These are phyloP conservation scores for Chimonanthus salicifolius DNA, from an alignment of 164 flowering plant genomes.

Conservation along the genomic window DNA sequence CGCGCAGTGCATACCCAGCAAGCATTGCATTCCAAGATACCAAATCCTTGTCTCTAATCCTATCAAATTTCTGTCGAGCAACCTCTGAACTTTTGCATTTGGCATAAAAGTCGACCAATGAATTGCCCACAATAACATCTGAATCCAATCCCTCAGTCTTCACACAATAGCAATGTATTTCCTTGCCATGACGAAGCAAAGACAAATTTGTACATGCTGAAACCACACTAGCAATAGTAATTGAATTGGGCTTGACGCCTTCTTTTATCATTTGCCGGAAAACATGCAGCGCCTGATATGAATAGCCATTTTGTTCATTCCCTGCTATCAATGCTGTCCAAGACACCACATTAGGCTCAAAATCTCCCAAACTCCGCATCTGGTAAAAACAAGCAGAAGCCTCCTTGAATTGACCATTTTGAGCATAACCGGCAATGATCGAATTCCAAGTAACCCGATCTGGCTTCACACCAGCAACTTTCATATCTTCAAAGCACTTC, in stretches of 20 bases:
- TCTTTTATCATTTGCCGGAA: slow-evolving; percentile 28
- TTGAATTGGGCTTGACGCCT: slow-evolving; percentile 29
- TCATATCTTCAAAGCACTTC: slow-evolving; percentile 27
- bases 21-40: slow-evolving; percentile 33
- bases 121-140: slow-evolving; percentile 27
- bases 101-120: slow-evolving; percentile 27
- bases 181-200: slow-evolving; percentile 26
- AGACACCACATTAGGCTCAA: slow-evolving; percentile 31
- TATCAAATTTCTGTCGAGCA: slow-evolving; percentile 21
- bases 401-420: slow-evolving; percentile 28
- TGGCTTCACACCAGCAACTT: slow-evolving; percentile 25
- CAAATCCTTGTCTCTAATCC: slow-evolving; percentile 20
- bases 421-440: slow-evolving; percentile 31
- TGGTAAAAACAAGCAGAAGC: slow-evolving; percentile 24
- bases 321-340: slow-evolving; percentile 39
- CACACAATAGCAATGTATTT: slow-evolving; percentile 32
- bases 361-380: slow-evolving; percentile 15
- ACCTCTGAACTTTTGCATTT: slow-evolving; percentile 20
- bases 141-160: slow-evolving; percentile 23
- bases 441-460: slow-evolving; percentile 39
- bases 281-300: slow-evolving; percentile 22
- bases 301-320: slow-evolving; percentile 25
- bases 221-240: slow-evolving; percentile 31
- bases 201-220: slow-evolving; percentile 36
- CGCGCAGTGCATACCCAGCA: slow-evolving; percentile 25